Percentiles rank a stretch among this genome's conserved stretches.
These are phyloP conservation scores for Saturnispora zaruensis DNA, from an alignment of 805 yeast genomes.

Conservation along the genomic window DNA sequence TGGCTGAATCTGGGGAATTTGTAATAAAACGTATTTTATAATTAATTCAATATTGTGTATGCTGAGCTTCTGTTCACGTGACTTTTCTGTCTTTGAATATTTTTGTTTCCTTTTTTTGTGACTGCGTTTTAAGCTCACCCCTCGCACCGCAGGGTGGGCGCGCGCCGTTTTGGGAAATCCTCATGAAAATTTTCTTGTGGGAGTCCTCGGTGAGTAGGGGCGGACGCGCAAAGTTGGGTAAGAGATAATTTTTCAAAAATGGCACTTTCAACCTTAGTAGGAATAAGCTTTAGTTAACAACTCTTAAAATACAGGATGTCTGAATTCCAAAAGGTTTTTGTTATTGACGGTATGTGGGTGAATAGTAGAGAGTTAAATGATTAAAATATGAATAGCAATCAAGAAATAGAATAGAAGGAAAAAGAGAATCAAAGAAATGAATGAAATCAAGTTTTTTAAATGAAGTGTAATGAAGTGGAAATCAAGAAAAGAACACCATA, in stretches of 20 bases:
- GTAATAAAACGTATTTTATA: not conserved
- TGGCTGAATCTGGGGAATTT: not conserved
- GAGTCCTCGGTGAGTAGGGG: not conserved
- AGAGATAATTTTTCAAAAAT: not conserved
- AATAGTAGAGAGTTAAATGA: not conserved
- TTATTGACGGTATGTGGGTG: constrained; percentile 76
- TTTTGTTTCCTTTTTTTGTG: no score
- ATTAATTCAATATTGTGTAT: not conserved
- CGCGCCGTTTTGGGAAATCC: not conserved
- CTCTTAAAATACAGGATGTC: constrained; percentile 38
- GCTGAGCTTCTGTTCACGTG: constrained; percentile 3
- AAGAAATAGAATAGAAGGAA: no score
- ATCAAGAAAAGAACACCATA: not conserved
- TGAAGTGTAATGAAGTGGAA: not conserved
- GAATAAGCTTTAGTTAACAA: constrained; percentile 1
- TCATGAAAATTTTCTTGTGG: not conserved
- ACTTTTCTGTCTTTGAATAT: no score
- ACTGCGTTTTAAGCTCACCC: constrained; percentile 1
- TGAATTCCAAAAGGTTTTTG: constrained; percentile 94
- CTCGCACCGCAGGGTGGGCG: constrained; percentile 1
- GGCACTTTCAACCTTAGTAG: not conserved
- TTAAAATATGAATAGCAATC: not conserved
- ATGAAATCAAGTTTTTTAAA: no score
- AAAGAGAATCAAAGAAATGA: no score
- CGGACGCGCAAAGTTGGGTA: not conserved